Conservation (phyloP, 129 eudicot genomes). For the Daucus carota region DNA sequence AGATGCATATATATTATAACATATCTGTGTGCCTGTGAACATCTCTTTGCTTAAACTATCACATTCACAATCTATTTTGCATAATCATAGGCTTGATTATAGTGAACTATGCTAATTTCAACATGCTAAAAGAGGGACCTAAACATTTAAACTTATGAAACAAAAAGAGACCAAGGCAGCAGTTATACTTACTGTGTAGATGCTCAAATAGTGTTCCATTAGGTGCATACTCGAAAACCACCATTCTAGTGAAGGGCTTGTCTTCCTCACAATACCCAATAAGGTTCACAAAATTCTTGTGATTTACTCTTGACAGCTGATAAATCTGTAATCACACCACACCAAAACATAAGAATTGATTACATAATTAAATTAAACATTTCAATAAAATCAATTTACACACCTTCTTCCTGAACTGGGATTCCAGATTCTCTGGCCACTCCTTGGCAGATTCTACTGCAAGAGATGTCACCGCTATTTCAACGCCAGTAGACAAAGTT, state of each 20-base stretch:
- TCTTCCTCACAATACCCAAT: constrained; percentile 88
- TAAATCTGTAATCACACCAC: constrained; percentile 49
- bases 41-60: too few species aligned
- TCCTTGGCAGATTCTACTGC: constrained; percentile 57
- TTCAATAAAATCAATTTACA: neutral
- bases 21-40: too few species aligned
- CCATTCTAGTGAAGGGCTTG: constrained; percentile 82
- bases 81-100: neutral
- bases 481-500: constrained; percentile 88
- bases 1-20: too few species aligned
- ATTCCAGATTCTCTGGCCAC: constrained; percentile 65
- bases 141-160: neutral
- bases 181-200: constrained; percentile 58
- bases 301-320: constrained; percentile 72
- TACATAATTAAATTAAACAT: neutral
- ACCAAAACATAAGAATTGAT: neutral
- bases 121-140: neutral
- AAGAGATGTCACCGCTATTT: constrained; percentile 79
- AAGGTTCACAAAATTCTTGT: constrained; percentile 82
- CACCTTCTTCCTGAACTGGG: constrained; percentile 83
- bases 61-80: neutral
- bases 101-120: neutral
- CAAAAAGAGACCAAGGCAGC: neutral
- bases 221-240: constrained; percentile 94
- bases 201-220: constrained; percentile 96